phyloP scores from a whole-genome alignment of 1,284 basidiomycete genomes.

The Leccinum brunneo-olivaceum region DNA sequence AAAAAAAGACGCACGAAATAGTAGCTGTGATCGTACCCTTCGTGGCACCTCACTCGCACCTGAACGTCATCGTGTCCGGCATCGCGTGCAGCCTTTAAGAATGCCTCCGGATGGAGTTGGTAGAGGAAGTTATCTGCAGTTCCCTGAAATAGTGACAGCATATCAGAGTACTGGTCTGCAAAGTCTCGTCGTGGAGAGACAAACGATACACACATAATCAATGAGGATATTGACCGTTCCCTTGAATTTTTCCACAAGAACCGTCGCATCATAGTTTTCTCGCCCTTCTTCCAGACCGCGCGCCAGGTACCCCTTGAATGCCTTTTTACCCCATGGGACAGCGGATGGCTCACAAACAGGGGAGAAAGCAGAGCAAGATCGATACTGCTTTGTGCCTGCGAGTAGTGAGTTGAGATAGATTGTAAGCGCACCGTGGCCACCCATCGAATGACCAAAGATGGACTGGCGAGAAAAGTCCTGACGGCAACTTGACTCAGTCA shows the following conservation, averaged over 20 bases:
- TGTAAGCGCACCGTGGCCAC: constrained; percentile 91
- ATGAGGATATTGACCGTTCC: constrained; percentile 76
- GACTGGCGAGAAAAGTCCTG: constrained; percentile 70
- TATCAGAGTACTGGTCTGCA: not conserved
- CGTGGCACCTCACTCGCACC: constrained; percentile 76
- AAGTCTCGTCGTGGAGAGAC: not conserved
- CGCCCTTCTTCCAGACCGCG: constrained; percentile 76
- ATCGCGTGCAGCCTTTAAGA: constrained; percentile 70
- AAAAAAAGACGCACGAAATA: constrained; percentile 69
- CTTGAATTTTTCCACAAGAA: constrained; percentile 64
- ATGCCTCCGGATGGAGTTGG: constrained; percentile 87
- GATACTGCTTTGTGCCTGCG: constrained; percentile 58
- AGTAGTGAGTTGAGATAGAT: constrained; percentile 73
- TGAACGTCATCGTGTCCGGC: constrained; percentile 70
- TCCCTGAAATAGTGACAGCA: constrained; percentile 44
- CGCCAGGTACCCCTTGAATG: constrained; percentile 84
- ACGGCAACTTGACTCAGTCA: constrained; percentile 1
- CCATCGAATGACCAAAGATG: constrained; percentile 83
- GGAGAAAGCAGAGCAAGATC: constrained; percentile 89
- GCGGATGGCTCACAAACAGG: constrained; percentile 87
- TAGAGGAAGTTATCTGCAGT: constrained; percentile 85
- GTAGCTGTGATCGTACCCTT: constrained; percentile 91
- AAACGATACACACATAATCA: constrained; percentile 57
- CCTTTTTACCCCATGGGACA: constrained; percentile 90
- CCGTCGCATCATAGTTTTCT: constrained; percentile 76